Evolutionary conservation across 1,139 yeast species (phyloP), one percentile per base, ranked within the genome.

Genomic region (Lodderomyces theae): DNA sequence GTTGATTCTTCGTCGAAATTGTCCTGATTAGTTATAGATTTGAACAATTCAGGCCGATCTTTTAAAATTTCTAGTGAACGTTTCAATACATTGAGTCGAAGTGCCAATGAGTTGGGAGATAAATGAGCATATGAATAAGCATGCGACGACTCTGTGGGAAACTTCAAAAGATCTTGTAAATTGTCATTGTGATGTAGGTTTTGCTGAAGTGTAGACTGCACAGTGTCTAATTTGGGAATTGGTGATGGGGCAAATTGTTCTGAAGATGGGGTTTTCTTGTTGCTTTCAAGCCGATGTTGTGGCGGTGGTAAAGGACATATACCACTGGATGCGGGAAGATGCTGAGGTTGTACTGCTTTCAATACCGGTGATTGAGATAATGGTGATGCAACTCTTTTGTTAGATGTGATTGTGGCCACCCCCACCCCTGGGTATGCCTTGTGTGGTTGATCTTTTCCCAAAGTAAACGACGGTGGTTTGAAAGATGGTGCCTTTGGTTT

Each of bases 121-220:
- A 86, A 66, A 45, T 85, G 87, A 5, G 94, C 89, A 58, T 86
- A 87, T 0, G 95, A 86, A 55, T 85, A 87, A 2, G 95, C 85
- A 56, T 86, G 92, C 2, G 94, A 77, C 9, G 94, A 84, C 55
- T 85, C 92, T 16, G 82, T 79, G 4, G 95, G 88, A 55, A 84
- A 85, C 50, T 69, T 73, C 38, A 61, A 46, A 15, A 61, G 60
- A 35, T 66, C 70, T 33, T 58, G 58, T 18, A 57, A 44, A 38
- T 53, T 60, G 35, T 33, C 37, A 25, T 37, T 39, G 16, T 15
- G 31, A 3, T 18, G 30, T 32, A 19, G 22, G 26, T 26, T 18
- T 11, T 34, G 26, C n/a, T 26, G 28, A 22, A 4, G 5, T 34
- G 21, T 9, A n/a, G n/a, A n/a, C n/a, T n/a, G n/a, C n/a, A n/a